phyloP scores from a whole-genome alignment of 805 yeast genomes.

The Komagataella phaffii region DNA sequence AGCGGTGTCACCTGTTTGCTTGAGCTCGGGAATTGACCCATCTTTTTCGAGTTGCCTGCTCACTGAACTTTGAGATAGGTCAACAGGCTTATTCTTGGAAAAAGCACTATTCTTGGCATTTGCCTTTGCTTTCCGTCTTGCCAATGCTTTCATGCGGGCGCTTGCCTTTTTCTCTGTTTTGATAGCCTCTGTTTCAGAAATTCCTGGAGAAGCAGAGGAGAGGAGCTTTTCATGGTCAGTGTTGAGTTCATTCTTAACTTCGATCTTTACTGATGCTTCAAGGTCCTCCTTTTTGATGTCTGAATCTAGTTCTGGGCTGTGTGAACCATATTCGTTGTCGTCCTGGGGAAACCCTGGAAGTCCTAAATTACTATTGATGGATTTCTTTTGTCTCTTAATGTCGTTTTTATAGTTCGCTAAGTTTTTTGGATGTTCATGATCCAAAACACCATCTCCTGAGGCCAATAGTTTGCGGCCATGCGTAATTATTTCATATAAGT shows the following conservation, averaged over 20 bases:
- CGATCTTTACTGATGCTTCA: neutral
- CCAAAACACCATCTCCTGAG: conserved; percentile 25
- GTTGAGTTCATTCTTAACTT: conserved; percentile 9
- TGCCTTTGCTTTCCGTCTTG: conserved; percentile 77
- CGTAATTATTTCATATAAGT: conserved; percentile 30
- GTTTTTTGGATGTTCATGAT: conserved; percentile 12
- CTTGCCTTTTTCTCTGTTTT: conserved; percentile 16
- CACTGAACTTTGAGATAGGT: conserved; percentile 58
- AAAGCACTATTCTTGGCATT: conserved; percentile 36
- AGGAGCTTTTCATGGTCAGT: neutral
- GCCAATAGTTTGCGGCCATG: conserved; percentile 49
- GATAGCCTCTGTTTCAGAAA: conserved; percentile 6
- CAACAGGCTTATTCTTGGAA: conserved; percentile 37
- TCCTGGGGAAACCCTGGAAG: conserved; percentile 16
- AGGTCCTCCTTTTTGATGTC: neutral
- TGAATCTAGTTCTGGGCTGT: neutral
- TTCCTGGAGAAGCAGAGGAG: neutral
- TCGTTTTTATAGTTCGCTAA: conserved; percentile 5
- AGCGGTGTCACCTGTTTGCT: conserved; percentile 3
- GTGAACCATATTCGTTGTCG: neutral
- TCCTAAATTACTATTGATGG: conserved; percentile 15
- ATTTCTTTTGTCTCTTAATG: conserved; percentile 14
- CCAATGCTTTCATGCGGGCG: conserved; percentile 86
- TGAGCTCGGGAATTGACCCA: conserved; percentile 16
- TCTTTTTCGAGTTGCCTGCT: conserved; percentile 37